Conservation (phyloP, 2,329 filamentous ascomycete species). For the Acrodontium crateriforme region DNA sequence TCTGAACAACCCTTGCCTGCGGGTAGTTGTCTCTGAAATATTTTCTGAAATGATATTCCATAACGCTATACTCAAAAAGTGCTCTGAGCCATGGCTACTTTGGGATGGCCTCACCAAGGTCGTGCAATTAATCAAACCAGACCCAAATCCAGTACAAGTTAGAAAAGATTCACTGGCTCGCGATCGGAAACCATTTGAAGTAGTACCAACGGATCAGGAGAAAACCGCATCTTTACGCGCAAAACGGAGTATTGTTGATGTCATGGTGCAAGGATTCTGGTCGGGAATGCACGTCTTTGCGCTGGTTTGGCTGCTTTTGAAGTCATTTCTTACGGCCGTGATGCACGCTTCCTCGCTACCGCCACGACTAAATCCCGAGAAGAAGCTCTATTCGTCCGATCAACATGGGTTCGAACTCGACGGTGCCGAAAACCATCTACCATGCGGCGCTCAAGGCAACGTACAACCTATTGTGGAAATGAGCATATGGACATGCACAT, state of each 20-base stretch:
- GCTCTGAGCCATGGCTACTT: conserved; percentile 77
- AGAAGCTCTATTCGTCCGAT: too few relatives aligned
- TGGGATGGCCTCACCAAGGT: conserved; percentile 73
- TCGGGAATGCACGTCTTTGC: conserved; percentile 37
- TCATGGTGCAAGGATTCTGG: conserved; percentile 25
- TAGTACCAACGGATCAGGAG: too few relatives aligned
- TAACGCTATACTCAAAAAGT: conserved; percentile 63
- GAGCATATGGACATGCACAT: conserved; percentile 60
- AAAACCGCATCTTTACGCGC: too few relatives aligned
- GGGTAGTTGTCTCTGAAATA: conserved; percentile 72
- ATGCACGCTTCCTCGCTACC: conserved; percentile 55
- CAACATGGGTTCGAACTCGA: too few relatives aligned
- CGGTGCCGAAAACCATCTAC: conserved; percentile 1
- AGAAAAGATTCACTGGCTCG: too few relatives aligned
- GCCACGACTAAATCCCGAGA: conserved; percentile 28
- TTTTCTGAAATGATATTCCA: conserved; percentile 82
- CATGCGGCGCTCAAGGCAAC: too few relatives aligned
- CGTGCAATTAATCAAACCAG: too few relatives aligned
- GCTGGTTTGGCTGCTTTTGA: conserved; percentile 39
- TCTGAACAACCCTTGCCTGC: conserved; percentile 73
- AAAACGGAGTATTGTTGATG: conserved; percentile 5
- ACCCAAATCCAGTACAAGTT: too few relatives aligned
- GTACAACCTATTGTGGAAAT: conserved; percentile 56
- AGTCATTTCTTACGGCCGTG: conserved; percentile 50
- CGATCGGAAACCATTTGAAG: too few relatives aligned